A percentile compares a stretch with the other conserved stretches of the same genome.
phyloP scores from a whole-genome alignment of 306 rosid genomes.

The Lathyrus oleraceus region DNA sequence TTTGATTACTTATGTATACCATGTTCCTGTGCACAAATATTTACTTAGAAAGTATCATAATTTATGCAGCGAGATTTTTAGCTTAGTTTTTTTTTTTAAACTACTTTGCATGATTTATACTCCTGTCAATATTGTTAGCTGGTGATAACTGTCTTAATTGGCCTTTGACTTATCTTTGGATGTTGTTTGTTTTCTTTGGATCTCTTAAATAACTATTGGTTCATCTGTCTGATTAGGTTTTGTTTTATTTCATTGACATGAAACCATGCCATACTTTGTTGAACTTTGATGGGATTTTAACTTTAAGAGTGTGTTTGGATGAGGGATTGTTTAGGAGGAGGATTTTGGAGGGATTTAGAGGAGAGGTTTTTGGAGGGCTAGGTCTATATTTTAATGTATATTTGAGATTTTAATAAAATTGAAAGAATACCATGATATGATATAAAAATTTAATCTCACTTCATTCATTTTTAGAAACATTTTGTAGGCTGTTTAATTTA shows the following conservation, averaged over 20 bases:
- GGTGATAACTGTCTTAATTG: constrained; percentile 23
- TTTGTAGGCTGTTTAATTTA: too few relatives aligned
- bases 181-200: constrained; percentile 14
- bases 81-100: not conserved
- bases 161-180: constrained; percentile 13
- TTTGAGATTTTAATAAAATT: too few relatives aligned
- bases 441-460: too few relatives aligned
- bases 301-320: not conserved
- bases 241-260: not conserved
- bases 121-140: constrained; percentile 9
- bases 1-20: not conserved
- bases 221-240: constrained; percentile 23
- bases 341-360: too few relatives aligned
- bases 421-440: too few relatives aligned
- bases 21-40: constrained; percentile 14
- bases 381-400: too few relatives aligned
- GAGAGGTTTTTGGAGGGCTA: too few relatives aligned
- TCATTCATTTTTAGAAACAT: too few relatives aligned
- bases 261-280: constrained; percentile 25
- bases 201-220: not conserved
- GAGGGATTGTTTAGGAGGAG: too few relatives aligned
- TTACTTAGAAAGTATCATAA: constrained; percentile 1
- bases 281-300: not conserved
- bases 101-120: not conserved
- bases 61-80: not conserved